Base-by-base conservation (phyloP, 805 yeast species). In the Vanderwaltozyma yarrowii region DNA sequence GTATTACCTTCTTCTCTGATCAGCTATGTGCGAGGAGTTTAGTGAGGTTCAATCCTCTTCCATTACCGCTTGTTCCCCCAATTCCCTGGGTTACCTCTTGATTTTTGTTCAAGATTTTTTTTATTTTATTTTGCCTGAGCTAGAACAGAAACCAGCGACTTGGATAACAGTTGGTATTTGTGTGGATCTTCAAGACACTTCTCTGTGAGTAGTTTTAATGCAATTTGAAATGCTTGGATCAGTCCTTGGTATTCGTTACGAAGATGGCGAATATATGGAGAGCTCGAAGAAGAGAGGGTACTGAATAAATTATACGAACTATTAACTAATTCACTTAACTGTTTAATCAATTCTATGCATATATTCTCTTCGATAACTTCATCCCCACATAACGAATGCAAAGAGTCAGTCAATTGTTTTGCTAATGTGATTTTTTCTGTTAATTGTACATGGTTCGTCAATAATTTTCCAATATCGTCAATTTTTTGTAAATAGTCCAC, bases 241-340 rank as follows among this genome's bases (percentile, higher is more conserved):
- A 56, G 40, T 11, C 57, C 53, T 25, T 54, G 59, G 36, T 51
- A 53, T 32, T 54, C 61, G 32, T 56, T 54, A 24, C 54, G 47
- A 21, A 54, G 27, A 32, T 54, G 54, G 30, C 45, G 50, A 15
- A 56, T 39, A 30, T 49, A 45, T 13, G 61, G 57, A 3, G 62
- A 56, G 13, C 47, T 47, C 17, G 50, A 29, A 1, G 43, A 36
- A 12, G 43, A 43, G 10, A 52, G 30, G 3, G 45, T 34, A 3
- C 32, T 33, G 12, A 54, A 35, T 13, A 45, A 30, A 13, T 29
- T 24, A 24, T 43, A 41, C 27, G 47, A 47, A 13, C 30, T 34
- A 1, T 18, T 30, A 7, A 51, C 40, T 9, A 43, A 32, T 5
- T 28, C 11, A 30, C 41, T 36, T 26, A 52, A 36, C 20, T 47